Evolutionary conservation across 306 rosid genomes (phyloP).

Genomic region (Prinsepia uniflora): DNA sequence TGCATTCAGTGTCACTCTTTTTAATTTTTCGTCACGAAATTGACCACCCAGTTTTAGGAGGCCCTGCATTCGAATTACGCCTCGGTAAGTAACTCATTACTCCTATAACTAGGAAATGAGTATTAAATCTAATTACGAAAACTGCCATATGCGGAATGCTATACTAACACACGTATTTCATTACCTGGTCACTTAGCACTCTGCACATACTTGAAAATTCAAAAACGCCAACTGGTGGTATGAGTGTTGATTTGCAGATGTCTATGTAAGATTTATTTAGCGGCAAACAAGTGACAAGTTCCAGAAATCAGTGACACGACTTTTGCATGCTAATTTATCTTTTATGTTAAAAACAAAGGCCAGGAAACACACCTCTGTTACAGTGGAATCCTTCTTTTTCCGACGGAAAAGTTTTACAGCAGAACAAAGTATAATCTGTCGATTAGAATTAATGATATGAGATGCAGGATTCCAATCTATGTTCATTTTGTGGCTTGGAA

Average conservation of each 20-base stretch:
- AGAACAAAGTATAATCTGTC: slow-evolving; percentile 80
- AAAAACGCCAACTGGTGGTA: slow-evolving; percentile 60
- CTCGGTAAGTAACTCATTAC: slow-evolving; percentile 1
- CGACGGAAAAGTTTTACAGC: slow-evolving; percentile 67
- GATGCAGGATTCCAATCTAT: not conserved
- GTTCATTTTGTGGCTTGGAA: not conserved
- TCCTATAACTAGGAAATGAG: no score
- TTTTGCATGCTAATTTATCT: not conserved
- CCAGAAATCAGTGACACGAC: not conserved
- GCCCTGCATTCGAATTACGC: slow-evolving; percentile 48
- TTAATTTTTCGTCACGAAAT: slow-evolving; percentile 65
- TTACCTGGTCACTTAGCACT: slow-evolving; percentile 86
- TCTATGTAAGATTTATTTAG: slow-evolving; percentile 65
- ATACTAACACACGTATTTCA: not conserved
- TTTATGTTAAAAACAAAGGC: slow-evolving; percentile 1
- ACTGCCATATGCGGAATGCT: not conserved
- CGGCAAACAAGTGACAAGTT: slow-evolving; percentile 40
- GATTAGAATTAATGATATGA: not conserved
- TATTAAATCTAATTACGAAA: not conserved
- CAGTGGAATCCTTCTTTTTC: slow-evolving; percentile 63
- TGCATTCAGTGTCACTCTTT: slow-evolving; percentile 57
- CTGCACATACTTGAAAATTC: slow-evolving; percentile 81
- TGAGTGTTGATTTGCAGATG: slow-evolving; percentile 56
- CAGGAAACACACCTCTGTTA: slow-evolving; percentile 62
- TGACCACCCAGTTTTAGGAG: slow-evolving; percentile 79